Conservation (phyloP, 352 stramenopile genomes). For the Globisporangium apiculatum region DNA sequence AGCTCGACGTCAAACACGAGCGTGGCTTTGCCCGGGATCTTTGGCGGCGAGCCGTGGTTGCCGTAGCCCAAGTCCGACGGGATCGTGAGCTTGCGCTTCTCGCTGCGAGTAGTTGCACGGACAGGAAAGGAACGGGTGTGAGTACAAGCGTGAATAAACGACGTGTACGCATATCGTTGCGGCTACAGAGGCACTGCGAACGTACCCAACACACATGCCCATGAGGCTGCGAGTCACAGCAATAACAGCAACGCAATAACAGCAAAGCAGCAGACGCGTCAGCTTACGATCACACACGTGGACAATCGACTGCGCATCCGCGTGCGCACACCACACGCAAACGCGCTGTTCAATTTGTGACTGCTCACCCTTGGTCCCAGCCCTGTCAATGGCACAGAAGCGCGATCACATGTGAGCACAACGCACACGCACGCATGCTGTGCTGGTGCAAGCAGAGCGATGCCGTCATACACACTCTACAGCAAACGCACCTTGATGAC, state of each 20-base stretch:
- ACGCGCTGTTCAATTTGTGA: neutral
- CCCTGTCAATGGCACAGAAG: conserved; percentile 19
- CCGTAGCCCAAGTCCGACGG: conserved; percentile 92
- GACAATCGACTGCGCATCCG: conserved; percentile 44
- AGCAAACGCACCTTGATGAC: conserved; percentile 86
- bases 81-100: conserved; percentile 85
- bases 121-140: too few species aligned
- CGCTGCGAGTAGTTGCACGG: conserved; percentile 22
- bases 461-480: neutral
- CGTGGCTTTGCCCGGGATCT: conserved; percentile 91
- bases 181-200: conserved; percentile 11
- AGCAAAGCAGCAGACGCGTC: too few species aligned
- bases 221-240: conserved; percentile 39
- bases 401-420: conserved; percentile 3
- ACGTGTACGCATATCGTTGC: neutral
- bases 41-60: conserved; percentile 84
- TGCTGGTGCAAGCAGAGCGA: neutral
- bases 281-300: conserved; percentile 53
- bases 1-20: conserved; percentile 98
- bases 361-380: conserved; percentile 69
- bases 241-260: neutral
- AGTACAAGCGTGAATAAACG: too few species aligned
- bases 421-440: neutral
- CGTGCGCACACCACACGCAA: neutral
- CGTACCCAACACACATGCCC: conserved; percentile 83